Evolutionary conservation across 2,329 filamentous ascomycete species (phyloP).

Genomic region (Trichoderma lentiforme): DNA sequence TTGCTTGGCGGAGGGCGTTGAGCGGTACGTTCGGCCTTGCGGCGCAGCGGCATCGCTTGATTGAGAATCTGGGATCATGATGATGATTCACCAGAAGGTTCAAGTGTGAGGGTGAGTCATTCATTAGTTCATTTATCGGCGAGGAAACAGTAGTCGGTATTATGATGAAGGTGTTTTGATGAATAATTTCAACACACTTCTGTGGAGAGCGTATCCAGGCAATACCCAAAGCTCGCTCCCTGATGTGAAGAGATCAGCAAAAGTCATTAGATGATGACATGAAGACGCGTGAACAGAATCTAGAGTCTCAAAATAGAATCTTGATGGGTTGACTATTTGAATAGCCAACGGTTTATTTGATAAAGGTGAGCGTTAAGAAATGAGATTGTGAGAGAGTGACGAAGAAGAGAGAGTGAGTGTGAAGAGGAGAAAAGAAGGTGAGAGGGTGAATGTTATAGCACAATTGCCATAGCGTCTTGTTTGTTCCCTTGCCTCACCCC

Average conservation of each 20-base stretch:
- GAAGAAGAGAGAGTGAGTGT: not conserved
- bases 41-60: slow-evolving; percentile 36
- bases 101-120: not conserved
- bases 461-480: not conserved
- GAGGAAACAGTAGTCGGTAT: not conserved
- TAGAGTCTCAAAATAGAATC: no score
- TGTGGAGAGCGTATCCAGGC: not conserved
- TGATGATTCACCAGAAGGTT: not conserved
- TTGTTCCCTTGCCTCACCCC: not conserved
- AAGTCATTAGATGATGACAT: not conserved
- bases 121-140: not conserved
- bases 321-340: not conserved
- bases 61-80: slow-evolving; percentile 38
- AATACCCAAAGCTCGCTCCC: not conserved
- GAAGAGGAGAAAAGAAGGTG: not conserved
- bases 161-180: not conserved
- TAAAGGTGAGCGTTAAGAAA: not conserved
- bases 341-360: not conserved
- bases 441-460: not conserved
- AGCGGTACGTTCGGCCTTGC: slow-evolving; percentile 39
- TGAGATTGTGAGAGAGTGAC: not conserved
- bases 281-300: not conserved
- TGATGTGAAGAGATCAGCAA: not conserved
- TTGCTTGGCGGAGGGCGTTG: slow-evolving; percentile 38
- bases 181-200: not conserved